Percentiles rank a stretch among this genome's conserved stretches.
phyloP scores from a whole-genome alignment of 2,329 filamentous ascomycete genomes.

The Hypomyces perniciosus region DNA sequence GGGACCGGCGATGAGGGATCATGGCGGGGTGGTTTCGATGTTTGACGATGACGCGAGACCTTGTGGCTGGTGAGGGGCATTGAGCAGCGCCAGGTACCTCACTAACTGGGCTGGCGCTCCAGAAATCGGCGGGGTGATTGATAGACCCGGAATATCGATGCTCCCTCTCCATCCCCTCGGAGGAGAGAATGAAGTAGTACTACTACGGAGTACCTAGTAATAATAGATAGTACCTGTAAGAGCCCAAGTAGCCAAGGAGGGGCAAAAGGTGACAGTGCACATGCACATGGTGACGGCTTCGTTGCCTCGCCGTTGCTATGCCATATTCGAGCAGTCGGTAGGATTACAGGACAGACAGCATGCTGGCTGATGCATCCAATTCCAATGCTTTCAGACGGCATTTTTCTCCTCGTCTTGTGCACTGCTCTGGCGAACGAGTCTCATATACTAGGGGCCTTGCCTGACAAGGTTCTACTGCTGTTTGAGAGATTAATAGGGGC shows the following conservation, averaged over 20 bases:
- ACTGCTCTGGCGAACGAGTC: no score
- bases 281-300: no score
- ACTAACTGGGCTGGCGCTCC: conserved; percentile 9
- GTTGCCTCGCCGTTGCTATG: no score
- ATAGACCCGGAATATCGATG: conserved; percentile 25
- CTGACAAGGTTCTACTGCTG: no score
- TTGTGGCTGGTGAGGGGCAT: not conserved
- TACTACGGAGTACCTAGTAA: no score
- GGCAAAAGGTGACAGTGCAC: no score
- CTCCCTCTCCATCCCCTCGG: conserved; percentile 17
- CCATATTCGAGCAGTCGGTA: not conserved
- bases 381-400: not conserved
- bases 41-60: conserved; percentile 5
- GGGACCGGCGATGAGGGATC: conserved; percentile 1
- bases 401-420: not conserved
- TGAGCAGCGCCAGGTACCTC: conserved; percentile 8
- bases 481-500: no score
- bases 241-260: no score
- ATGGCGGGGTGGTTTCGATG: conserved; percentile 20
- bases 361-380: not conserved
- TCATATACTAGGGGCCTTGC: no score
- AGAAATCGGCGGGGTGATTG: conserved; percentile 9
- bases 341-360: not conserved
- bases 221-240: not conserved
- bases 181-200: no score